A percentile compares a stretch with the other conserved stretches of the same genome.
These are phyloP conservation scores for Penicillium flavigenum DNA, from an alignment of 495 filamentous ascomycete species.

Conservation along the genomic window DNA sequence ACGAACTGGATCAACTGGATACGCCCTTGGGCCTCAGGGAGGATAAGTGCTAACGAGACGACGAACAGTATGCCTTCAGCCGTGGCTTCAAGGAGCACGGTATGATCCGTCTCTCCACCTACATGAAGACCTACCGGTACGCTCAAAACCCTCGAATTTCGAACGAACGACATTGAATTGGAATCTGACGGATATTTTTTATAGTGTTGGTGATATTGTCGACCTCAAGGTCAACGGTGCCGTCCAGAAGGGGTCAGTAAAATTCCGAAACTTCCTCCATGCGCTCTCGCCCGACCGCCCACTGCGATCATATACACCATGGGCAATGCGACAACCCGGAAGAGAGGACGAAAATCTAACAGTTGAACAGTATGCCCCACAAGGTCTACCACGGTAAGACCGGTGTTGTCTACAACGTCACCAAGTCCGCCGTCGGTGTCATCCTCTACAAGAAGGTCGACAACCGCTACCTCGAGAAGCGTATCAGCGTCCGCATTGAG, in stretches of 20 bases:
- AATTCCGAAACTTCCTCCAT: conserved; percentile 21
- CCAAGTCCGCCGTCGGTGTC: conserved; percentile 91
- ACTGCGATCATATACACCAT: conserved; percentile 2
- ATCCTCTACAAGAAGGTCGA: conserved; percentile 98
- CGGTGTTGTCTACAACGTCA: conserved; percentile 96
- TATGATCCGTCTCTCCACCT: conserved; percentile 83
- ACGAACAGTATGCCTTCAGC: conserved; percentile 79
- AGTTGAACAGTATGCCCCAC: conserved; percentile 78
- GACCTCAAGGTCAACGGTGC: conserved; percentile 96
- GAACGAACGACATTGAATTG: conserved; percentile 28
- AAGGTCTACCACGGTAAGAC: conserved; percentile 99
- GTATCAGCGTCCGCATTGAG: conserved; percentile 97
- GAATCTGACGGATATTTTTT: conserved; percentile 29
- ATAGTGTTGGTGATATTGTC: conserved; percentile 94
- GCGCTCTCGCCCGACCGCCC: conserved; percentile 5
- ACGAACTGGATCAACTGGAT: conserved; percentile 8
- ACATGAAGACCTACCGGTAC: conserved; percentile 88
- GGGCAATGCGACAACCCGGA: conserved; percentile 4
- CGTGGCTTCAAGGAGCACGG: conserved; percentile 92
- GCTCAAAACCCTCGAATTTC: conserved; percentile 23
- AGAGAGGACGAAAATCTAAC: conserved; percentile 31
- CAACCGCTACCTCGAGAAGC: conserved; percentile 99
- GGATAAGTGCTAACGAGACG: conserved; percentile 34
- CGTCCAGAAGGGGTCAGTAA: conserved; percentile 92
- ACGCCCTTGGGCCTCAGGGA: conserved; percentile 7